Percentiles rank a stretch among this genome's conserved stretches.
These are phyloP conservation scores for Alternaria incomplexa DNA, from an alignment of 2,329 filamentous ascomycete species.

Conservation along the genomic window DNA sequence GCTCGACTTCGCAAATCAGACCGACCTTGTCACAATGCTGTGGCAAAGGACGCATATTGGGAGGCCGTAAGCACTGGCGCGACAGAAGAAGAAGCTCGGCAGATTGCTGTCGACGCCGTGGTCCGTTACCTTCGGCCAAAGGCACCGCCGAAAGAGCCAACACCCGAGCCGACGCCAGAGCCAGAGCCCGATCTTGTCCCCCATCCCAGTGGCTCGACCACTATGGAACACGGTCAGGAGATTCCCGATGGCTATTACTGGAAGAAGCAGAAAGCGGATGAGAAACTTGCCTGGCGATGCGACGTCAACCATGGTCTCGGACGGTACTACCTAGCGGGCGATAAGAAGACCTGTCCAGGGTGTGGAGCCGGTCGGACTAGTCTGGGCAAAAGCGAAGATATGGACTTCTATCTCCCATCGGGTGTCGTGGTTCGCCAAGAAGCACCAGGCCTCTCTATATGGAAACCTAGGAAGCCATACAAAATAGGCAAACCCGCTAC, in stretches of 20 bases:
- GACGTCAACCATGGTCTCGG: conserved; percentile 37
- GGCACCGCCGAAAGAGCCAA: conserved; percentile 9
- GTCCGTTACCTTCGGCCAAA: conserved; percentile 18
- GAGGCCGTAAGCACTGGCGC: conserved; percentile 12
- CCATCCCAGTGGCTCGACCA: conserved; percentile 31
- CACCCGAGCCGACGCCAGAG: conserved; percentile 16
- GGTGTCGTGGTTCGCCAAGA: conserved; percentile 27
- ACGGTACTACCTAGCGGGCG: conserved; percentile 37
- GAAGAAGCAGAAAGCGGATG: conserved; percentile 7
- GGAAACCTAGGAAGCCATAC: conserved; percentile 27
- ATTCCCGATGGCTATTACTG: conserved; percentile 28
- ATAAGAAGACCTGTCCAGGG: conserved; percentile 30
- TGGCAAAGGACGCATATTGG: conserved; percentile 36
- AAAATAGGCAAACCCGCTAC: conserved; percentile 3
- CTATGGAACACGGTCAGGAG: conserved; percentile 35
- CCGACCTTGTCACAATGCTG: conserved; percentile 26
- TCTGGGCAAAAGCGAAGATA: conserved; percentile 9
- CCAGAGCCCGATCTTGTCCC: conserved; percentile 26
- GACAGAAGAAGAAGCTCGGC: conserved; percentile 16
- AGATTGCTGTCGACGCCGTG: conserved; percentile 20
- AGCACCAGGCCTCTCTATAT: conserved; percentile 15
- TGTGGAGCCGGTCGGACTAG: conserved; percentile 26
- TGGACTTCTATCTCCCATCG: conserved; percentile 37
- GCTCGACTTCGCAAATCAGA: conserved; percentile 7
- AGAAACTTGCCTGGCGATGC: conserved; percentile 35